phyloP scores from a whole-genome alignment of 768 basidiomycete genomes.

The Boletus sensibilis region DNA sequence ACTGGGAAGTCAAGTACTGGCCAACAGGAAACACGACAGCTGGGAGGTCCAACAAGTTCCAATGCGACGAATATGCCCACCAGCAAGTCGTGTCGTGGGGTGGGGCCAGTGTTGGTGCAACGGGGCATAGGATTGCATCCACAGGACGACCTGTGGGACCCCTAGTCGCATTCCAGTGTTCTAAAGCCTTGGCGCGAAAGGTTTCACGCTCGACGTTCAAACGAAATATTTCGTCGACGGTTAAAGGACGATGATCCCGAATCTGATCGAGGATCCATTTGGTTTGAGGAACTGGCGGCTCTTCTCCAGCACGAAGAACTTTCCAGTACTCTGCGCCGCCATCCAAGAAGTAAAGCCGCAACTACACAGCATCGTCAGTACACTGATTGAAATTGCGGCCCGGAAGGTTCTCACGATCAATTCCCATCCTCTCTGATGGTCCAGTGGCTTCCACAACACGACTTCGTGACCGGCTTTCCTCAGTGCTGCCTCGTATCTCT shows the following conservation, averaged over 20 bases:
- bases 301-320: constrained; percentile 34
- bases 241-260: constrained; percentile 36
- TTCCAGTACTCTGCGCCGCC: constrained; percentile 46
- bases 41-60: constrained; percentile 53
- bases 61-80: constrained; percentile 52
- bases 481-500: constrained; percentile 39
- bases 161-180: constrained; percentile 45
- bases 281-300: constrained; percentile 42
- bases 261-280: constrained; percentile 45
- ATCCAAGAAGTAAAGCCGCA: constrained; percentile 49
- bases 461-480: constrained; percentile 50
- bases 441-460: constrained; percentile 46
- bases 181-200: constrained; percentile 40
- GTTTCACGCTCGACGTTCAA: constrained; percentile 44
- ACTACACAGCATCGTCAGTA: constrained; percentile 29
- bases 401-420: constrained; percentile 37
- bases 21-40: constrained; percentile 48
- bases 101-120: constrained; percentile 46
- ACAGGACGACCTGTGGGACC: constrained; percentile 42
- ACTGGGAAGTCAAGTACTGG: constrained; percentile 30
- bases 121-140: constrained; percentile 48
- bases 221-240: constrained; percentile 43
- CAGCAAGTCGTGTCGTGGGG: constrained; percentile 48
- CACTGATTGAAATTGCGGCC: not conserved
- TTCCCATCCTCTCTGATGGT: constrained; percentile 46